These are phyloP conservation scores for Nelumbo lutea DNA, from an alignment of 164 flowering plant species.

Conservation along the genomic window DNA sequence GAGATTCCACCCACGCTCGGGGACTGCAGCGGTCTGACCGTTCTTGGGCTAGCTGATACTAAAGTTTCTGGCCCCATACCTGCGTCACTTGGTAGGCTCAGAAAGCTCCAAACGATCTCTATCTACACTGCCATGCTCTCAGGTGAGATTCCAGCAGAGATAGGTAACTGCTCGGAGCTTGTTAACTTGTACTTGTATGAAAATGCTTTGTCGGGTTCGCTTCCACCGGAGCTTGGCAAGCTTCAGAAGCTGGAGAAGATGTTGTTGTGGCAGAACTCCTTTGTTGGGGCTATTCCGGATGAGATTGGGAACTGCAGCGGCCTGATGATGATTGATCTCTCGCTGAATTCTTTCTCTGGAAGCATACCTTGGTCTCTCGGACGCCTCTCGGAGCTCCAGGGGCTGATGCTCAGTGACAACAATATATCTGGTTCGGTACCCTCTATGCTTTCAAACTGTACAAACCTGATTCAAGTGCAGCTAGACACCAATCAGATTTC, in stretches of 20 bases:
- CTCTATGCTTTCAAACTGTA: conserved; percentile 41
- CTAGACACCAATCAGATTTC: conserved; percentile 64
- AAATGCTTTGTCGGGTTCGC: conserved; percentile 63
- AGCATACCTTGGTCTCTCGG: conserved; percentile 60
- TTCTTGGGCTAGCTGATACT: conserved; percentile 57
- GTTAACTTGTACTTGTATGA: conserved; percentile 61
- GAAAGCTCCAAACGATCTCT: conserved; percentile 60
- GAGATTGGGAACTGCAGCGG: conserved; percentile 75
- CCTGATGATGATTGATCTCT: conserved; percentile 58
- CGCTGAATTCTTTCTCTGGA: conserved; percentile 74
- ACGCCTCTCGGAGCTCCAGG: conserved; percentile 44
- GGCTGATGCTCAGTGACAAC: conserved; percentile 66
- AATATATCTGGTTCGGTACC: conserved; percentile 71
- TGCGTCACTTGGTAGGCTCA: conserved; percentile 50
- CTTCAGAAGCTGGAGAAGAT: conserved; percentile 63
- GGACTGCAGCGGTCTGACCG: conserved; percentile 40
- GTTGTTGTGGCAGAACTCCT: conserved; percentile 72
- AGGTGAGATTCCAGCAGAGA: conserved; percentile 69
- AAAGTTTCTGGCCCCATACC: conserved; percentile 53
- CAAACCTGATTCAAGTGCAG: conserved; percentile 46
- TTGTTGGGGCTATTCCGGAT: conserved; percentile 64
- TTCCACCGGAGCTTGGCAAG: conserved; percentile 67
- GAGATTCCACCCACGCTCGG: conserved; percentile 58
- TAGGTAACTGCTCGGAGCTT: conserved; percentile 81
- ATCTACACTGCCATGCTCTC: conserved; percentile 70